A percentile compares a stretch with the other conserved stretches of the same genome.
Conservation (phyloP, 2,329 filamentous ascomycete genomes). For the Leptoxyphium fumago region DNA sequence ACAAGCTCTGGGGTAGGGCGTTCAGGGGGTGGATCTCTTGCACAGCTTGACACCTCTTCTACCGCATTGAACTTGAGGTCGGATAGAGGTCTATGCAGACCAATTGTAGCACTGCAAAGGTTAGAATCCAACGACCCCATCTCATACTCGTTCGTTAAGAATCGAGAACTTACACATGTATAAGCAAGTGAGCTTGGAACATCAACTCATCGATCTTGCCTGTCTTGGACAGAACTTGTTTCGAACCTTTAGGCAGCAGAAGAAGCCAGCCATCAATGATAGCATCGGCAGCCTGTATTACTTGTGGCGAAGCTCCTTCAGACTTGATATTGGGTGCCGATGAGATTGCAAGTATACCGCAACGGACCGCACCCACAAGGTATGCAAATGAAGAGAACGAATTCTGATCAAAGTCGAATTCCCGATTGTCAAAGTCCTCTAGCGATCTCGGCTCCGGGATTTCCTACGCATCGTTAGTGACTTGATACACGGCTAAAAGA, state of each 20-base stretch:
- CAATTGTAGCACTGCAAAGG: neutral
- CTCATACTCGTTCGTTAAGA: neutral
- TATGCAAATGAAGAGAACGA: conserved; percentile 1
- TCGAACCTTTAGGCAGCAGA: neutral
- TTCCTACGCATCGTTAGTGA: neutral
- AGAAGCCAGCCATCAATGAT: neutral
- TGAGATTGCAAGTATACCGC: neutral
- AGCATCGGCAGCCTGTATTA: neutral
- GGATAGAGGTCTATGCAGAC: conserved; percentile 1
- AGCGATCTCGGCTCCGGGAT: conserved; percentile 1
- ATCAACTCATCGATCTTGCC: conserved; percentile 1
- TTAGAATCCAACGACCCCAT: neutral
- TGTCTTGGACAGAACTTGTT: neutral
- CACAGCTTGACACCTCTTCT: conserved; percentile 1
- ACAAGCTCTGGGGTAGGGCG: neutral
- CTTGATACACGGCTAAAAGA: neutral
- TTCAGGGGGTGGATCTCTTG: neutral
- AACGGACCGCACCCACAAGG: neutral
- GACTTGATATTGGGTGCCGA: neutral
- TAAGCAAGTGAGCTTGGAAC: conserved; percentile 1
- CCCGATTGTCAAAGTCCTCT: conserved; percentile 1
- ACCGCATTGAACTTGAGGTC: neutral
- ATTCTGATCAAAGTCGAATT: neutral
- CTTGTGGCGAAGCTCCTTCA: neutral
- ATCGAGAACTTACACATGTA: conserved; percentile 1